These are phyloP conservation scores for Colletotrichum orbiculare DNA, from an alignment of 2,329 filamentous ascomycete genomes.

Conservation along the genomic window DNA sequence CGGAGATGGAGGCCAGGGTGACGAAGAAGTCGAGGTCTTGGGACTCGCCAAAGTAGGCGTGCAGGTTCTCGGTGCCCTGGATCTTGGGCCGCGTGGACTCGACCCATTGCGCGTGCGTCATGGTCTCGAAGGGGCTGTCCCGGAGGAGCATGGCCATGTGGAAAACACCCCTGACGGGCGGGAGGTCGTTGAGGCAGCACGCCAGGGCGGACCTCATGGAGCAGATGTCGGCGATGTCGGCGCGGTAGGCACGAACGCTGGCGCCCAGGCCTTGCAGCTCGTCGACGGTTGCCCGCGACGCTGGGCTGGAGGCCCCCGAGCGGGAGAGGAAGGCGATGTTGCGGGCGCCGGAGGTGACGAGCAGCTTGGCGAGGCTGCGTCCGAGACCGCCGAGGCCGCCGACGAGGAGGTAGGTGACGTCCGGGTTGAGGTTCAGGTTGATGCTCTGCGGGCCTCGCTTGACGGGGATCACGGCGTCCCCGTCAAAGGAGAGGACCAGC, in stretches of 20 bases:
- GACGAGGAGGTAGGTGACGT: conserved; percentile 44
- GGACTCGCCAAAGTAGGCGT: conserved; percentile 40
- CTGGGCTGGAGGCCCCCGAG: conserved; percentile 39
- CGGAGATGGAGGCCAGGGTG: conserved; percentile 45
- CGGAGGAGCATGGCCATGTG: conserved; percentile 27
- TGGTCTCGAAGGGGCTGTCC: conserved; percentile 60
- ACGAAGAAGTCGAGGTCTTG: conserved; percentile 49
- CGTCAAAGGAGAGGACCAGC: conserved; percentile 43
- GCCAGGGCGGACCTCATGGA: conserved; percentile 41
- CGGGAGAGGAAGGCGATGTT: conserved; percentile 45
- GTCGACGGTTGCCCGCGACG: conserved; percentile 35
- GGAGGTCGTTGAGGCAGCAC: conserved; percentile 42
- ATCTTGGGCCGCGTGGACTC: conserved; percentile 55
- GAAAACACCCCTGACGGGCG: conserved; percentile 20
- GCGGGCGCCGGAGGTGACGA: conserved; percentile 42
- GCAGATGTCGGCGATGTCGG: conserved; percentile 45
- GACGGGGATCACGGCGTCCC: neutral
- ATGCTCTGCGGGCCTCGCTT: neutral
- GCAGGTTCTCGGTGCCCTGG: conserved; percentile 52
- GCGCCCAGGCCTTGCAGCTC: conserved; percentile 41
- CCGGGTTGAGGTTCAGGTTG: conserved; percentile 36
- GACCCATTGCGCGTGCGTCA: conserved; percentile 58
- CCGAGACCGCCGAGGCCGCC: conserved; percentile 45
- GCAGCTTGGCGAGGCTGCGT: conserved; percentile 40
- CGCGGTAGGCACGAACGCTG: conserved; percentile 41